phyloP scores from a whole-genome alignment of 352 stramenopile species.

The Elongisporangium anandrum region DNA sequence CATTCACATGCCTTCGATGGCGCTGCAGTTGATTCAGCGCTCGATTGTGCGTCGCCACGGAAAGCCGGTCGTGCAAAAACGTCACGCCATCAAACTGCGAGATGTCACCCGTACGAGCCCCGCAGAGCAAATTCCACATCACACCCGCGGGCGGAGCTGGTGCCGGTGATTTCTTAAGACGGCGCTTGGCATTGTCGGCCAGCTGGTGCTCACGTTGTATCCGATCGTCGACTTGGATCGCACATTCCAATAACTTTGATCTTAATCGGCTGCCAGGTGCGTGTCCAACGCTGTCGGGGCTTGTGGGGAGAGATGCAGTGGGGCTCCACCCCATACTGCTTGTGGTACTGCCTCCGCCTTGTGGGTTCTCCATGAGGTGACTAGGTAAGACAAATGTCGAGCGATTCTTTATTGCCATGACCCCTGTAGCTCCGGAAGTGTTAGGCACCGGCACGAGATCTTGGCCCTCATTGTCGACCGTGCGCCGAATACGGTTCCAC shows the following conservation, averaged over 20 bases:
- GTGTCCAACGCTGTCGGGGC: neutral
- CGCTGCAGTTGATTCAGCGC: conserved; percentile 77
- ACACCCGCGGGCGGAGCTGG: conserved; percentile 19
- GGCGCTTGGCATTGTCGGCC: conserved; percentile 23
- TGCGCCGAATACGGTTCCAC: conserved; percentile 42
- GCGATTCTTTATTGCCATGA: conserved; percentile 1
- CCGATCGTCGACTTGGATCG: conserved; percentile 48
- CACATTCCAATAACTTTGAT: conserved; percentile 55
- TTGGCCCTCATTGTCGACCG: conserved; percentile 9
- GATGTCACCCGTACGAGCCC: conserved; percentile 20
- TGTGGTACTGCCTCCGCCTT: conserved; percentile 17
- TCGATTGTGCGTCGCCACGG: conserved; percentile 53
- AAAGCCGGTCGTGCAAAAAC: conserved; percentile 51
- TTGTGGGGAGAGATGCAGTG: neutral
- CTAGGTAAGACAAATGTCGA: neutral
- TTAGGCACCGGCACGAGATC: conserved; percentile 37
- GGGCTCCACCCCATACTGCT: neutral
- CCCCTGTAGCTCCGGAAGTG: neutral
- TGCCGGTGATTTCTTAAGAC: conserved; percentile 18
- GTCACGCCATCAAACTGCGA: conserved; percentile 49
- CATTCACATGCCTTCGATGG: conserved; percentile 66
- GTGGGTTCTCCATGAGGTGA: conserved; percentile 28
- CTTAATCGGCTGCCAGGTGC: conserved; percentile 34
- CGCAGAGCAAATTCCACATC: conserved; percentile 70
- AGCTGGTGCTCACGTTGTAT: conserved; percentile 44